phyloP scores from a whole-genome alignment of 2,329 filamentous ascomycete species.

The Cytospora chrysosperma region DNA sequence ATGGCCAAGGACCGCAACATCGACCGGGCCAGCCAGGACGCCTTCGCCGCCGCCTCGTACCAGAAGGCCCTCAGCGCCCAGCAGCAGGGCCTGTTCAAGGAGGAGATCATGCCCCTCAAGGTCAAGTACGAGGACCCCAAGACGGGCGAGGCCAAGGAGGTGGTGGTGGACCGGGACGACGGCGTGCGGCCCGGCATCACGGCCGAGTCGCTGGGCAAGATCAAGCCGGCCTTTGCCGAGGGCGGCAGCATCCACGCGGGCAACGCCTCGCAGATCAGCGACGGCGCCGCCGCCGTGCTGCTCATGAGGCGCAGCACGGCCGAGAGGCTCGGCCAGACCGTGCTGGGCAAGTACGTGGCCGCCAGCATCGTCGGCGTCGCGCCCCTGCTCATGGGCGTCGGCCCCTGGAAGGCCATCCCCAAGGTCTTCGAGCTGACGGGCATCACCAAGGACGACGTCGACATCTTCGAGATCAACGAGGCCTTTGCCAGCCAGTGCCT shows the following conservation, averaged over 20 bases:
- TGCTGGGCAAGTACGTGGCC: slow-evolving; percentile 89
- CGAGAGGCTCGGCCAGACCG: slow-evolving; percentile 80
- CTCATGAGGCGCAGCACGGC: slow-evolving; percentile 94
- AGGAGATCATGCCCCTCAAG: slow-evolving; percentile 84
- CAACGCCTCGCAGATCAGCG: slow-evolving; percentile 92
- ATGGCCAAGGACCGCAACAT: slow-evolving; percentile 88
- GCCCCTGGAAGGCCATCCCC: slow-evolving; percentile 94
- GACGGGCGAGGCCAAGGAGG: slow-evolving; percentile 77
- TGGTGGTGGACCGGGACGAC: slow-evolving; percentile 83
- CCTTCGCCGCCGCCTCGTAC: slow-evolving; percentile 92
- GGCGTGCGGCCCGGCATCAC: slow-evolving; percentile 85
- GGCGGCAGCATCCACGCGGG: slow-evolving; percentile 93
- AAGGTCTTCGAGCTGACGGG: slow-evolving; percentile 86
- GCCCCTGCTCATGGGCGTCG: slow-evolving; percentile 92
- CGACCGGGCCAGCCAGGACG: slow-evolving; percentile 72
- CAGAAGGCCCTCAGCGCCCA: slow-evolving; percentile 87
- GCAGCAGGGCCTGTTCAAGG: slow-evolving; percentile 82
- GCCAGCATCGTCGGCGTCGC: slow-evolving; percentile 85
- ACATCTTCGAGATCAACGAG: slow-evolving; percentile 99
- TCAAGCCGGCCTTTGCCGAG: slow-evolving; percentile 85
- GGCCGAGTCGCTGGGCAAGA: slow-evolving; percentile 83
- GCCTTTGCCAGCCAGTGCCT: slow-evolving; percentile 94
- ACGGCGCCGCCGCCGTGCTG: slow-evolving; percentile 91
- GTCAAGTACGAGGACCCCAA: slow-evolving; percentile 91
- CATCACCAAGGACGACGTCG: slow-evolving; percentile 83